Percentiles rank a stretch among this genome's conserved stretches.
These are phyloP conservation scores for Darksidea phi DNA, from an alignment of 495 filamentous ascomycete genomes.

Conservation along the genomic window DNA sequence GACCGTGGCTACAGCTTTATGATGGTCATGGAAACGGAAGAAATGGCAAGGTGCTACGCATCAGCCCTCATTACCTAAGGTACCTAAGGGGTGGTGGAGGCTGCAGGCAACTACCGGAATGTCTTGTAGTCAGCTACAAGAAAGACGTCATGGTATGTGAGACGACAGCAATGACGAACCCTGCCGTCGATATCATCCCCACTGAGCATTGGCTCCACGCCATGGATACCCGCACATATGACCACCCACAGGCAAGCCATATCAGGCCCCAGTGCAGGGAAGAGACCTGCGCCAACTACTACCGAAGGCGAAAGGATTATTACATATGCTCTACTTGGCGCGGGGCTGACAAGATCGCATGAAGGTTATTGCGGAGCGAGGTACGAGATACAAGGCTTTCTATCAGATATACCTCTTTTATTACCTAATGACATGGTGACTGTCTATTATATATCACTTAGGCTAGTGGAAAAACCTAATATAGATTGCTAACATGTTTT, in stretches of 20 bases:
- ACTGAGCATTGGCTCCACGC: slow-evolving; percentile 19
- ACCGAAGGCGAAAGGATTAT: slow-evolving; percentile 17
- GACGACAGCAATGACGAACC: slow-evolving; percentile 14
- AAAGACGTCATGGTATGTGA: slow-evolving; percentile 19
- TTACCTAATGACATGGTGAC: no score
- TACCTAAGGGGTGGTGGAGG: neutral
- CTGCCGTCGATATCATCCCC: slow-evolving; percentile 17
- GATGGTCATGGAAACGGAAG: slow-evolving; percentile 1
- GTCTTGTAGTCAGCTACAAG: slow-evolving; percentile 22
- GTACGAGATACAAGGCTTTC: no score
- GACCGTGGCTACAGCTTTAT: neutral
- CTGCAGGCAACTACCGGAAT: slow-evolving; percentile 1
- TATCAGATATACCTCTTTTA: no score
- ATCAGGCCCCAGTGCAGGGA: slow-evolving; percentile 22
- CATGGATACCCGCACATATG: slow-evolving; percentile 20
- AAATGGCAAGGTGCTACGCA: slow-evolving; percentile 11
- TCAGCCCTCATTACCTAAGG: slow-evolving; percentile 14
- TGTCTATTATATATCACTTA: no score
- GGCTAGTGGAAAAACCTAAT: no score
- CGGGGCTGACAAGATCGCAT: neutral
- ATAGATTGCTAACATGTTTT: no score
- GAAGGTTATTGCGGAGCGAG: no score
- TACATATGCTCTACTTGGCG: neutral
- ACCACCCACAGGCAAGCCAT: slow-evolving; percentile 13
- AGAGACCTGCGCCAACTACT: slow-evolving; percentile 14